Evolutionary conservation across 1,284 basidiomycete species (phyloP), one percentile per base, ranked within the genome.

Genomic region (Sporisorium reilianum): DNA sequence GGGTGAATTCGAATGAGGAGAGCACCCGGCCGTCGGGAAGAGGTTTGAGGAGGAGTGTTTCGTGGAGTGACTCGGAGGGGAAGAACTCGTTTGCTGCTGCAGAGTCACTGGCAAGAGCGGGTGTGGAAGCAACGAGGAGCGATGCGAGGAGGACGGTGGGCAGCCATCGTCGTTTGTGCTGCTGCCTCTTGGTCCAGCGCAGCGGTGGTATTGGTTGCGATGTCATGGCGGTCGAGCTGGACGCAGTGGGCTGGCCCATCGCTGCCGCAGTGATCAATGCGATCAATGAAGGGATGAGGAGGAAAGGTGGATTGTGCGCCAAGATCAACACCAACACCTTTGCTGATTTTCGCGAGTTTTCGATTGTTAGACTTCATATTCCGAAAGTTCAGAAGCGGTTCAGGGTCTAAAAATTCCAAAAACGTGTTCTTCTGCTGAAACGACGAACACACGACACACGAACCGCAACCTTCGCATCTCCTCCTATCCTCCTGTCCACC

Each of bases 11-110:
- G 87, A 98, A 97, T n/a, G 89, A 88, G 0, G 94, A 89, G 0
- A 90, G 88, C 25, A 98, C 89, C 80, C 91, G 91, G 55, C 95
- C 96, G 84, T 97, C 93, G 18, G 88, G 87, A 20, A 97, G 88
- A 0, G 93, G 90, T 46, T 89, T 89, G 23, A 98, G 85, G 2
- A 87, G 87, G 7, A 98, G 88, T 34, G 89, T 85, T 86, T 98
- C 95, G 40, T 59, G 23, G 61, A 83, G 85, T 8, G 68, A 46
- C 45, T 80, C 78, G 9, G 40, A 25, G 20, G 62, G 55, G 12
- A 30, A n/a, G 18, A 41, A 22, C n/a, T 18, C 9, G n/a, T 11
- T 34, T 34, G 32, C n/a, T 32, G 41, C 9, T 23, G 48, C 18
- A 2, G 45, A 30, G 26, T 16, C 18, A 6, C 3, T 36, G 8